These are phyloP conservation scores for Fulvia fulva DNA, from an alignment of 2,329 filamentous ascomycete species.

Conservation along the genomic window DNA sequence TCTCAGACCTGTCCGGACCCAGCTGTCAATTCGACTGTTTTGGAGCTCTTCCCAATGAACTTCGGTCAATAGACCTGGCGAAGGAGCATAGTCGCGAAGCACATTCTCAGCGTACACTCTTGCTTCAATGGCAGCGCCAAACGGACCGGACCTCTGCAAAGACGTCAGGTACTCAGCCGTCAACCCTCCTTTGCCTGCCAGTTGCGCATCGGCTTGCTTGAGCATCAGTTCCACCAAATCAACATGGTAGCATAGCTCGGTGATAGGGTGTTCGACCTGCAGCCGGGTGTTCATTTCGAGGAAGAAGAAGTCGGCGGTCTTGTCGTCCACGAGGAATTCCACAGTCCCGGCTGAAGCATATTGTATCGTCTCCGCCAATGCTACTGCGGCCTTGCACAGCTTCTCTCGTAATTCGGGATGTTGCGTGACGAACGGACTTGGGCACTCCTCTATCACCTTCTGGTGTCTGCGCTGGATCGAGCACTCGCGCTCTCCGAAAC, in stretches of 20 bases:
- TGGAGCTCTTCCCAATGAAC: conserved; percentile 51
- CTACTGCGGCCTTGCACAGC: conserved; percentile 65
- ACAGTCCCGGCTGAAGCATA: conserved; percentile 89
- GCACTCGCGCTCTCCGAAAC: conserved; percentile 85
- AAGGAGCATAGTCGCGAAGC: conserved; percentile 55
- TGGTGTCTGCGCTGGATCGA: conserved; percentile 83
- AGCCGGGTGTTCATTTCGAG: conserved; percentile 58
- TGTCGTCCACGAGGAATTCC: conserved; percentile 84
- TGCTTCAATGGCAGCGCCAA: conserved; percentile 51
- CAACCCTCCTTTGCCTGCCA: conserved; percentile 45
- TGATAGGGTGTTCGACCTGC: conserved; percentile 57
- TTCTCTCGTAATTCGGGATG: conserved; percentile 56
- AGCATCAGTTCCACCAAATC: conserved; percentile 56
- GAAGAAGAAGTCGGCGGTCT: conserved; percentile 72
- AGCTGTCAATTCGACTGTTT: conserved; percentile 58
- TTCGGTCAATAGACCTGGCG: conserved; percentile 55
- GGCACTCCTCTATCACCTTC: conserved; percentile 87
- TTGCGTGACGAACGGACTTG: conserved; percentile 62
- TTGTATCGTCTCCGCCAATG: conserved; percentile 52
- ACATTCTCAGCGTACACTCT: conserved; percentile 58
- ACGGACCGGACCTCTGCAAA: conserved; percentile 42
- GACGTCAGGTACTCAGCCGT: conserved; percentile 39
- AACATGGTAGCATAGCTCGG: conserved; percentile 53
- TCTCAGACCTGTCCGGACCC: conserved; percentile 56
- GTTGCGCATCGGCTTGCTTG: conserved; percentile 50